Percentiles rank a stretch among this genome's conserved stretches.
These are phyloP conservation scores for Pisolithus microcarpus DNA, from an alignment of 768 basidiomycete species.

Conservation along the genomic window DNA sequence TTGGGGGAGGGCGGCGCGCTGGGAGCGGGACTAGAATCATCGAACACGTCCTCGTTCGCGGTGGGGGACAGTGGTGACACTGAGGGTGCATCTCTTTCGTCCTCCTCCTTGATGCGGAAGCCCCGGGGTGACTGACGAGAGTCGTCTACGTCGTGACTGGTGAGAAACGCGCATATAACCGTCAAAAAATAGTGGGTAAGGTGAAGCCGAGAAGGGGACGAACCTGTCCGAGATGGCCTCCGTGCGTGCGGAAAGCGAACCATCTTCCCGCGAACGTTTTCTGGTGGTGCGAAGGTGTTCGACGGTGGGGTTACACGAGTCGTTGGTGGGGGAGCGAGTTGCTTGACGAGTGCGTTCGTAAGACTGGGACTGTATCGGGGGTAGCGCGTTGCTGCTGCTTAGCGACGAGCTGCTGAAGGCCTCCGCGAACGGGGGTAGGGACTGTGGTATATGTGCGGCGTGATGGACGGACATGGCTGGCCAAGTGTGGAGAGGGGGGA, in stretches of 20 bases:
- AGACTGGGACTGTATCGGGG: constrained; percentile 53
- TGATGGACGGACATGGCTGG: constrained; percentile 37
- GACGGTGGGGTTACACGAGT: constrained; percentile 26
- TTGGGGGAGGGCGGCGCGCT: constrained; percentile 39
- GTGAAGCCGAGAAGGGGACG: constrained; percentile 20
- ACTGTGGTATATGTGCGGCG: constrained; percentile 45
- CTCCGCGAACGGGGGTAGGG: constrained; percentile 74
- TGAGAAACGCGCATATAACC: constrained; percentile 12
- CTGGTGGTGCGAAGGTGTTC: constrained; percentile 20
- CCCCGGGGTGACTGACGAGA: constrained; percentile 40
- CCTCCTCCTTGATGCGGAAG: constrained; percentile 58
- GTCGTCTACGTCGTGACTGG: constrained; percentile 15
- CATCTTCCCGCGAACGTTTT: constrained; percentile 43
- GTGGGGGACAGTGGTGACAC: constrained; percentile 34
- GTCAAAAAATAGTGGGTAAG: neutral
- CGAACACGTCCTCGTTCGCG: constrained; percentile 5
- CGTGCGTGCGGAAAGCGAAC: constrained; percentile 23
- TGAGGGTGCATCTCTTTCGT: constrained; percentile 40
- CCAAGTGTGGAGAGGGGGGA: neutral
- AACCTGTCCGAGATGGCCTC: constrained; percentile 40
- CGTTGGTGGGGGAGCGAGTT: constrained; percentile 25
- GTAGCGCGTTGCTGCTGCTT: constrained; percentile 48
- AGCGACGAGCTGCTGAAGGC: constrained; percentile 59
- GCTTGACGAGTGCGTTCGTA: constrained; percentile 28
- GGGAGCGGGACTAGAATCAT: constrained; percentile 31